Percentiles rank a stretch among this genome's conserved stretches.
Evolutionary conservation across 768 basidiomycete genomes (phyloP).

Genomic region (Lentinus brumalis): DNA sequence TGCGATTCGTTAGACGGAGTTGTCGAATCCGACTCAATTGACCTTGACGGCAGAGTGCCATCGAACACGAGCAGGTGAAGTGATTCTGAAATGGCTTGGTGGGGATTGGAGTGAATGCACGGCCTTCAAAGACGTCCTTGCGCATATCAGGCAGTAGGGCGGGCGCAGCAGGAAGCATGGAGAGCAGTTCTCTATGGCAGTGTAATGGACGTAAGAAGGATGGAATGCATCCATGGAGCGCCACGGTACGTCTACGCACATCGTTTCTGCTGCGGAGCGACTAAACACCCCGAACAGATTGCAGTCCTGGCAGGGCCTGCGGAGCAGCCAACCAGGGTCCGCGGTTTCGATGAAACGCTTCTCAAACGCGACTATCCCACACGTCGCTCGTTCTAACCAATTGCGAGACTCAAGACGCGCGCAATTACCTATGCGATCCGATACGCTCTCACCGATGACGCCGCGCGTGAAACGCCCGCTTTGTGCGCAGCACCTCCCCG

Average conservation of each 20-base stretch:
- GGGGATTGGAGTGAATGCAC: no score
- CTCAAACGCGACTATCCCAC: slow-evolving; percentile 2
- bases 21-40: no score
- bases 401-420: slow-evolving; percentile 1
- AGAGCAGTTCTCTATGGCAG: no score
- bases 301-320: background rate
- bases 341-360: slow-evolving; percentile 11
- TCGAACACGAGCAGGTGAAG: no score
- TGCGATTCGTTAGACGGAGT: no score
- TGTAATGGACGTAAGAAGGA: background rate
- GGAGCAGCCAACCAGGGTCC: background rate
- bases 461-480: slow-evolving; percentile 8
- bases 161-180: no score
- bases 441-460: slow-evolving; percentile 14
- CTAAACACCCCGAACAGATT: background rate
- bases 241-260: background rate
- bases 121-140: no score
- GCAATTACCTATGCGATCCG: background rate
- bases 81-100: no score
- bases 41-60: no score
- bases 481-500: slow-evolving; percentile 17
- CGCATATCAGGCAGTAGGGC: no score
- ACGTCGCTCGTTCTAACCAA: slow-evolving; percentile 1
- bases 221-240: background rate
- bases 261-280: slow-evolving; percentile 8